Evolutionary conservation across 2,329 filamentous ascomycete species (phyloP), one percentile per base, ranked within the genome.

Genomic region (Fusarium neocosmosporiellum): DNA sequence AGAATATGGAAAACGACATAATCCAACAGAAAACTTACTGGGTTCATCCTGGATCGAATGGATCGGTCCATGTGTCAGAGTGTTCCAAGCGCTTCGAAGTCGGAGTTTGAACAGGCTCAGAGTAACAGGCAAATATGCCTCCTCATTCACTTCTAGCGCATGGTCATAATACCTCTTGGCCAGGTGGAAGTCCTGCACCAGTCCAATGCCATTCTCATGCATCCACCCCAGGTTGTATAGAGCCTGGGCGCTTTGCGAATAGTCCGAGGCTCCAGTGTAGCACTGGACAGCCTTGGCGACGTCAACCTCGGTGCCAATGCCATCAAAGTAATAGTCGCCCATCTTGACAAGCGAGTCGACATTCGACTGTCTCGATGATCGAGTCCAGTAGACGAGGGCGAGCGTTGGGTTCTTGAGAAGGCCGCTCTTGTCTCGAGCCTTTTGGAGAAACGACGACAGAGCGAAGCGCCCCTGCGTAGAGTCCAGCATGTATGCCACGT

Each of bases 211-310:
- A 78, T 98, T 98, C 83, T 99, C 96, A 79, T 99, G 95, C 96
- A 99, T 98, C 96, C 96, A 99, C 7, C 96, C 97, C 16, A 99
- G 86, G 78, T 99, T 98, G 89, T 95, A 99, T 65, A 98, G 90
- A 16, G 97, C 96, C 83, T 99, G 97, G 3, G 96, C 96, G 76
- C 94, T 97, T 79, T 95, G 93, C 75, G 96, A 91, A 67, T 93
- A 95, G 79, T 99, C 96, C 0, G 95, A 95, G 2, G 96, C 96
- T 5, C 94, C 93, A 61, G 93, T 92, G 78, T 99, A 99, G 84
- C 96, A 99, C 50, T 93, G 91, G 0, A 95, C 95, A 7, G 97
- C 97, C 81, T 98, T 98, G 76, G 95, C 92, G 20, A 93, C 85
- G 73, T 97, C 93, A 0, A 85, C 77, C 9, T 89, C 85, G 1